These are phyloP conservation scores for Ustanciosporium gigantosporum DNA, from an alignment of 1,284 basidiomycete genomes.

Conservation along the genomic window DNA sequence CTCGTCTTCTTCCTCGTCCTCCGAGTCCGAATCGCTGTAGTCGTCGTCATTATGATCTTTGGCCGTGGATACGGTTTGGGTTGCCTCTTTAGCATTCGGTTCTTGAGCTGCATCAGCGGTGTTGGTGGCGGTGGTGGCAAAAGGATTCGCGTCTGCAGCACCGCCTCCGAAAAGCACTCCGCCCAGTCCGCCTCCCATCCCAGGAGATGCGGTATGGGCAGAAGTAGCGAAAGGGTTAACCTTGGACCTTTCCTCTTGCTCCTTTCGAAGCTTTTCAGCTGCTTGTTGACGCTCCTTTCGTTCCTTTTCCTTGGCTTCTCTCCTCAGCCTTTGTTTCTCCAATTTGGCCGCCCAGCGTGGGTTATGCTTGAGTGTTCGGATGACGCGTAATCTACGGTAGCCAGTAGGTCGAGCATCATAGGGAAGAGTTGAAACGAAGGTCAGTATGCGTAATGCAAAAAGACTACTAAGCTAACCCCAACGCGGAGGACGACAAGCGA, in stretches of 20 bases:
- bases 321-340: conserved; percentile 45
- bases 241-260: conserved; percentile 39
- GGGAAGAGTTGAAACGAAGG: conserved; percentile 7
- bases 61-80: neutral
- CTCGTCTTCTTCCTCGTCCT: conserved; percentile 41
- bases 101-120: conserved; percentile 3
- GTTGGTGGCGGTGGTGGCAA: too few relatives aligned
- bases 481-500: neutral
- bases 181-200: conserved; percentile 13
- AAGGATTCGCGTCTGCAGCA: conserved; percentile 27
- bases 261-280: conserved; percentile 18
- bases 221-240: conserved; percentile 36
- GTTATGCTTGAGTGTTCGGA: conserved; percentile 56
- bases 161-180: conserved; percentile 44
- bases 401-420: too few relatives aligned
- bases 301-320: conserved; percentile 20
- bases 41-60: conserved; percentile 11
- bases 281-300: conserved; percentile 31
- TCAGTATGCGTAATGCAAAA: conserved; percentile 1
- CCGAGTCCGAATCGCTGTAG: conserved; percentile 11
- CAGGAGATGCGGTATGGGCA: conserved; percentile 1
- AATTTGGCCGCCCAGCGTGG: conserved; percentile 58
- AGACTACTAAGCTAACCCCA: neutral
- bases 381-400: conserved; percentile 45
- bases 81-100: neutral